These are phyloP conservation scores for Mucor irregularis DNA, from an alignment of 371 early-diverging fungal species.

Conservation along the genomic window DNA sequence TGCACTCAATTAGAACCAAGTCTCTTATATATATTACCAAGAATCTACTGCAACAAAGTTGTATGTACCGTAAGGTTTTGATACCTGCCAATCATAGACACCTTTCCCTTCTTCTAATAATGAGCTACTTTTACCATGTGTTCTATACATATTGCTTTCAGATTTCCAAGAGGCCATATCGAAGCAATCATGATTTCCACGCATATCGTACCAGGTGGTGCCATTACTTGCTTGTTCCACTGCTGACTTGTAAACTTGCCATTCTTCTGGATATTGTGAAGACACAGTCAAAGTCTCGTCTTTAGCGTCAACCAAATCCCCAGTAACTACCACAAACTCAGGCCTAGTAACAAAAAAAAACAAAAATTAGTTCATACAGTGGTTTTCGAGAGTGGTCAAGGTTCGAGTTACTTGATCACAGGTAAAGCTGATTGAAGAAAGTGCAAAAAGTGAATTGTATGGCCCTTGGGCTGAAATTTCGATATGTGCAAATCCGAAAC, in stretches of 20 bases:
- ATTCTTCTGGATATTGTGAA: conserved; percentile 80
- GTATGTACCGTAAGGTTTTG: conserved; percentile 70
- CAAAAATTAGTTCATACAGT: background rate
- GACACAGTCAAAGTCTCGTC: conserved; percentile 60
- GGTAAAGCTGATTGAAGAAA: conserved; percentile 73
- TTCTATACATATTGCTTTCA: conserved; percentile 61
- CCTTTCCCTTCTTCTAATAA: conserved; percentile 51
- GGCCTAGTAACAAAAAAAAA: too few species aligned
- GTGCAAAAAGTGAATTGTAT: conserved; percentile 71
- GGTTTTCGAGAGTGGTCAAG: background rate
- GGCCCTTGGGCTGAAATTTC: conserved; percentile 63
- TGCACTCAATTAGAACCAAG: too few species aligned
- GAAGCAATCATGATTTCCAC: conserved; percentile 89
- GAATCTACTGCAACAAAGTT: conserved; percentile 84
- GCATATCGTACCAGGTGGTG: conserved; percentile 77
- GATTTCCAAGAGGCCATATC: conserved; percentile 67
- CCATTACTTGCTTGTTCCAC: conserved; percentile 53
- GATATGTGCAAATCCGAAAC: conserved; percentile 88
- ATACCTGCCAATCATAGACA: conserved; percentile 59
- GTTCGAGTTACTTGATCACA: conserved; percentile 39
- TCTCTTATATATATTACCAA: conserved; percentile 51
- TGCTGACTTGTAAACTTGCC: conserved; percentile 72
- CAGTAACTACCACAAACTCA: conserved; percentile 70
- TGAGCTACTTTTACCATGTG: conserved; percentile 52
- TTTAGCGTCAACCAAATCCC: conserved; percentile 90